Evolutionary conservation across 768 basidiomycete species (phyloP), one percentile per base, ranked within the genome.

Genomic region (Podaxis carcinomalis): DNA sequence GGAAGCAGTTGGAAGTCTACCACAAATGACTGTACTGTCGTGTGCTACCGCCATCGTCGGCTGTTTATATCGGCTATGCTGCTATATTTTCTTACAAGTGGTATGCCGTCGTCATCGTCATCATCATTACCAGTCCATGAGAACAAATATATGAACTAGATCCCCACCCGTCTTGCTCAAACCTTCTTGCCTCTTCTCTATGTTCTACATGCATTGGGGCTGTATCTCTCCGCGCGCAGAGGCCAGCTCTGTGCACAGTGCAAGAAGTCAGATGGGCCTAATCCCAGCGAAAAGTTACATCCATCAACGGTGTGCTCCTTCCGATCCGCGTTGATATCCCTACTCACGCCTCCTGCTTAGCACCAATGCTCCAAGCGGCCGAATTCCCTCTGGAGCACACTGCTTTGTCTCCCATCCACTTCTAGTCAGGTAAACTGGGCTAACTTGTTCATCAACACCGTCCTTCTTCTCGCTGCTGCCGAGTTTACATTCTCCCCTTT

Each of bases 401-500:
- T 75, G 11, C 68, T 78, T 46, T 75, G 74, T 36, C 68, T 79
- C 51, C 78, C 75, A 44, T 73, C 74, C 4, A 62, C 68, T n/a
- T 74, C 70, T 25, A 67, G 65, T 27, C 59, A 65, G 36, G 65
- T 77, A 52, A 72, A 71, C 25, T 54, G 65, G 21, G 57, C 63
- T 27, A 77, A 74, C 58, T 19, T 75, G 36, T 46, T 68, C 47
- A 68, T 78, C 37, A 77, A 78, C 60, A 69, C 72, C 1, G 36
- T 76, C 9, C 68, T 77, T 10, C 63, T 76, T 21, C 39, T 70
- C 25, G 73, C 72, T n/a, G 64, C 70, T 23, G 66, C 69, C 27
- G 90, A 93, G 68, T 80, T 85, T 63, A 72, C 80, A 51, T 64
- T 75, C 21, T 75, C 81, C 1, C 89, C 90, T 3, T 77, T 82